phyloP scores from a whole-genome alignment of 805 yeast species.

The Wickerhamiella cacticola region DNA sequence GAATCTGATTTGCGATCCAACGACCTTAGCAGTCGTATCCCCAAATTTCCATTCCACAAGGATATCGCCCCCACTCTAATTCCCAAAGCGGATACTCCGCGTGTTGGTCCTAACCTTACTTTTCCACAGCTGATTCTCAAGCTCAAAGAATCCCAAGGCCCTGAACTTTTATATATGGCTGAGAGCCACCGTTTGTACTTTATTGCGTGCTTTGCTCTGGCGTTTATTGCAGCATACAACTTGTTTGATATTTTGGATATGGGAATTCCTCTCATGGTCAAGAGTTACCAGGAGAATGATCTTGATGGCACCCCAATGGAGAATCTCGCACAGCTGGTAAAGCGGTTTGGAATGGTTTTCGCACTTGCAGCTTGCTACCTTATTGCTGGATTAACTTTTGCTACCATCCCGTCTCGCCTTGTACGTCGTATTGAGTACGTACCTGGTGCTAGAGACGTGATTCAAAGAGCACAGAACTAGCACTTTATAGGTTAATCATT shows the following conservation, averaged over 20 bases:
- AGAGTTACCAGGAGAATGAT: conserved; percentile 42
- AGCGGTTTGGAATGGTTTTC: conserved; percentile 31
- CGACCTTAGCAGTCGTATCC: conserved; percentile 46
- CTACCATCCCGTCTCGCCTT: conserved; percentile 54
- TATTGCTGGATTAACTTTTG: conserved; percentile 35
- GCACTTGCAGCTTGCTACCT: conserved; percentile 30
- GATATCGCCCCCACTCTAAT: conserved; percentile 54
- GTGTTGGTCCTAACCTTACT: conserved; percentile 43
- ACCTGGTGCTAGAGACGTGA: conserved; percentile 40
- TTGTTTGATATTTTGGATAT: conserved; percentile 42
- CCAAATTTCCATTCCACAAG: conserved; percentile 52
- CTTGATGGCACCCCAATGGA: conserved; percentile 34
- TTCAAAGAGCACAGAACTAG: no score
- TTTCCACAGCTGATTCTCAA: conserved; percentile 52
- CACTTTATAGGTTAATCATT: no score
- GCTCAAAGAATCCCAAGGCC: conserved; percentile 42
- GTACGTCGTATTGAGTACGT: conserved; percentile 66
- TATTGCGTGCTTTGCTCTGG: conserved; percentile 53
- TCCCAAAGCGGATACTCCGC: conserved; percentile 70
- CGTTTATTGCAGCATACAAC: conserved; percentile 59
- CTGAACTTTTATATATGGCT: conserved; percentile 69
- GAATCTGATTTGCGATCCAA: conserved; percentile 29
- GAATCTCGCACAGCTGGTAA: conserved; percentile 29
- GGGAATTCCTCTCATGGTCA: conserved; percentile 40
- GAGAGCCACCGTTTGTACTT: conserved; percentile 75